A percentile compares a stretch with the other conserved stretches of the same genome.
phyloP scores from a whole-genome alignment of 2,329 filamentous ascomycete species.

The Exophiala sp. region DNA sequence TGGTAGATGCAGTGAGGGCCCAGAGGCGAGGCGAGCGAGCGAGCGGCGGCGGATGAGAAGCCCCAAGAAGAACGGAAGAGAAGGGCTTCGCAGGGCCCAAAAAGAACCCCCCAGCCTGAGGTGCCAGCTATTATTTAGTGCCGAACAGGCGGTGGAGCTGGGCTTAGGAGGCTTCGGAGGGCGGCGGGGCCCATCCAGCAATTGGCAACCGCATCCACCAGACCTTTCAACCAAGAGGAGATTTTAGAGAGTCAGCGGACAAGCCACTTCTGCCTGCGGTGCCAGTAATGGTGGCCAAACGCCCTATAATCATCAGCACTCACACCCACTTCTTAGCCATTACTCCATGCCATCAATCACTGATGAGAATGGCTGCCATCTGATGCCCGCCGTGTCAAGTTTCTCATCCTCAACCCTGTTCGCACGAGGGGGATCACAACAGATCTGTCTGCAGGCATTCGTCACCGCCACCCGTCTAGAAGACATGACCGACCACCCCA shows the following conservation, averaged over 20 bases:
- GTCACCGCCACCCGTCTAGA: slow-evolving; percentile 10
- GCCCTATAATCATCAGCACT: background rate
- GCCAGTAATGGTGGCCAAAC: background rate
- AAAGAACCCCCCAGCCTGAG: background rate
- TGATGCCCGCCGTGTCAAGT: slow-evolving; percentile 2
- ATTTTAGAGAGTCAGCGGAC: background rate
- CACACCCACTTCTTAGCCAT: too few species aligned
- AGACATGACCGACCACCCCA: slow-evolving; percentile 1
- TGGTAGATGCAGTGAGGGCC: background rate
- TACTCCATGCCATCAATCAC: background rate
- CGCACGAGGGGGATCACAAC: slow-evolving; percentile 15
- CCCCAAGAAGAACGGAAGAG: slow-evolving; percentile 1
- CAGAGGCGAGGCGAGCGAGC: background rate
- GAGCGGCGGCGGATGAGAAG: background rate
- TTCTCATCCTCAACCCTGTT: slow-evolving; percentile 2
- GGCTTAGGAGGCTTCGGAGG: too few species aligned
- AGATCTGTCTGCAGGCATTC: slow-evolving; percentile 20
- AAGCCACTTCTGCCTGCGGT: background rate
- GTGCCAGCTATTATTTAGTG: background rate
- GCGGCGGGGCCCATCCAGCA: background rate
- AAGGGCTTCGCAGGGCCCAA: background rate
- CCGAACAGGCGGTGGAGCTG: background rate
- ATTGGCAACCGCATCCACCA: background rate
- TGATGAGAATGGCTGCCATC: slow-evolving; percentile 4
- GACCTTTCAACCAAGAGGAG: slow-evolving; percentile 1